Conservation (phyloP, 2,329 filamentous ascomycete genomes). For the Aureobasidium sp. region DNA sequence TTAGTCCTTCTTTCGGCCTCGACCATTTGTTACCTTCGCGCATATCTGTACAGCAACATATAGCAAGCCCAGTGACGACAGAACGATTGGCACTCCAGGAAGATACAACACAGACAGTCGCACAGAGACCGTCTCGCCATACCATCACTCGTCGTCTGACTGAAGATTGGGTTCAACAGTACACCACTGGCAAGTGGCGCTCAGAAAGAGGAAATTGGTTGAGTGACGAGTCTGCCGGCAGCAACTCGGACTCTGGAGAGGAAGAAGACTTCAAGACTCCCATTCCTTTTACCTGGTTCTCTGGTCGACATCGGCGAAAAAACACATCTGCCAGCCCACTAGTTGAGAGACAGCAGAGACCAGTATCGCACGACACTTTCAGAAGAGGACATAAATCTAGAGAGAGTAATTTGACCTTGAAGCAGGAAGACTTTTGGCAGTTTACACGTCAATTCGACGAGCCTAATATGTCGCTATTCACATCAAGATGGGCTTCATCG, state of each 20-base stretch:
- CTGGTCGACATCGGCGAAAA: constrained; percentile 11
- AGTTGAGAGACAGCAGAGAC: neutral
- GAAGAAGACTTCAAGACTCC: constrained; percentile 17
- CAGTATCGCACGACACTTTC: constrained; percentile 2
- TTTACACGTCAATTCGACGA: constrained; percentile 14
- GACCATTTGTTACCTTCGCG: constrained; percentile 28
- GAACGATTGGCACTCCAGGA: constrained; percentile 8
- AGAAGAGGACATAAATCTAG: constrained; percentile 31
- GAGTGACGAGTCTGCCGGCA: constrained; percentile 66
- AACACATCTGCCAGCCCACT: constrained; percentile 8
- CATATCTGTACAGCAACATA: constrained; percentile 12
- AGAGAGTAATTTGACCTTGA: constrained; percentile 39
- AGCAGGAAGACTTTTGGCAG: constrained; percentile 43
- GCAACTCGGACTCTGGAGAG: constrained; percentile 31
- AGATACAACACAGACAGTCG: neutral
- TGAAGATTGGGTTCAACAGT: constrained; percentile 79
- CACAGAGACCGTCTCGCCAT: neutral
- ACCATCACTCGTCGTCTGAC: constrained; percentile 50
- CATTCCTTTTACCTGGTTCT: constrained; percentile 15
- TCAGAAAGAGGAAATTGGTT: constrained; percentile 74
- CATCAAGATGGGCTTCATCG: constrained; percentile 1
- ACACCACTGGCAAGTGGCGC: constrained; percentile 50
- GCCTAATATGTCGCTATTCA: constrained; percentile 9
- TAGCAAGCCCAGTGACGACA: constrained; percentile 6
- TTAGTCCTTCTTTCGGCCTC: constrained; percentile 22